Evolutionary conservation across 1,139 yeast species (phyloP), one percentile per base, ranked within the genome.

Genomic region (Lodderomyces beijingensis): DNA sequence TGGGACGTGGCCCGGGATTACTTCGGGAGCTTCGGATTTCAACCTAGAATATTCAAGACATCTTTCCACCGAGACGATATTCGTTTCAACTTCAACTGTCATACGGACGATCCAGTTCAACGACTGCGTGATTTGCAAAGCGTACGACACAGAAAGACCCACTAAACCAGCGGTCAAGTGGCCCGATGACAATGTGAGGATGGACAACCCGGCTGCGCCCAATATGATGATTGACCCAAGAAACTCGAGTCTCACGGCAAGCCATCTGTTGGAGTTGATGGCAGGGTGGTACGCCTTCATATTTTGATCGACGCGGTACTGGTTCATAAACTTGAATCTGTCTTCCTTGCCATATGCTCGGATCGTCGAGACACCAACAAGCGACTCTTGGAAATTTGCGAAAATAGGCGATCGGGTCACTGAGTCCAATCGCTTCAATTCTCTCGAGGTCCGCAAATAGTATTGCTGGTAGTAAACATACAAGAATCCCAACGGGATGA

Each of bases 61-160:
- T 68, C 98, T 81, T 62, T 91, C 98, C 28, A 91, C 97, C 5
- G 95, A 85, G 29, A 91, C 97, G 63, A 91, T 89, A 56, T 89
- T 89, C 9, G 96, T 87, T 55, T 91, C 98, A 33, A 91, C 95
- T 50, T 89, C 97, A 35, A 89, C 97, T 0, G 96, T 87, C 97
- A 89, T 89, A 62, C 97, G 74, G 22, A 91, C 96, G 58, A 89
- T 87, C 97, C 97, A 89, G 59, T 89, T 89, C 59, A 91, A 73
- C 0, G 95, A 74, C 59, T 89, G 96, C 0, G 97, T 91, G 40
- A 88, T 74, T 58, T 88, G 95, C 45, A 91, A 70, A 3, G 97
- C 91, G 56, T 91, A 91, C 29, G 95, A 83, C 44, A 91, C 85
- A 16, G 96, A 84, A 47, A 91, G 70, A 69, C 97, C 98, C 51